Evolutionary conservation across 140 eudicot genomes (phyloP).

Genomic region (Senecio squalidus): DNA sequence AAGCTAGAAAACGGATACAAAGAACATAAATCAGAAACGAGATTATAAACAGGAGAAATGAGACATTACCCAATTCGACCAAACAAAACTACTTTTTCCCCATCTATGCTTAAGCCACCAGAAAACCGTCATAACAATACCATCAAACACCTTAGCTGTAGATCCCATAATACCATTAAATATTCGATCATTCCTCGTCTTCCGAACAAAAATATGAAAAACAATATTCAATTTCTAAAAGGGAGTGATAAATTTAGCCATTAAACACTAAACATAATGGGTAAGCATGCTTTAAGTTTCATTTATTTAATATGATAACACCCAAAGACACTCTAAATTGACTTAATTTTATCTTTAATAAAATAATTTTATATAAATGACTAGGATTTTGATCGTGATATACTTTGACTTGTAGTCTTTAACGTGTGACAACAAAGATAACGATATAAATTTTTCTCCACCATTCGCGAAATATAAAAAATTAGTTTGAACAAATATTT

Average conservation of each 20-base stretch:
- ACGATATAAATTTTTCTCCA: neutral
- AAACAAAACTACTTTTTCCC: too few species aligned
- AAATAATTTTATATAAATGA: neutral
- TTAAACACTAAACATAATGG: neutral
- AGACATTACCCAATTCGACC: too few species aligned
- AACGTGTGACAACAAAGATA: conserved; percentile 1
- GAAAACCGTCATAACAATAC: too few species aligned
- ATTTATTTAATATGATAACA: neutral
- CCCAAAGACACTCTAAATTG: conserved; percentile 1
- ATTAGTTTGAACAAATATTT: neutral
- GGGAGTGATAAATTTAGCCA: neutral
- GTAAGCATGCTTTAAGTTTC: conserved; percentile 18
- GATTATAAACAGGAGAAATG: too few species aligned
- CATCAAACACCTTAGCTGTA: too few species aligned
- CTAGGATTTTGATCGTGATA: conserved; percentile 6
- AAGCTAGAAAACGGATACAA: too few species aligned
- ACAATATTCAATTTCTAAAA: neutral
- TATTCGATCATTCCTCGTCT: too few species aligned
- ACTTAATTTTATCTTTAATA: neutral
- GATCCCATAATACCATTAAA: too few species aligned
- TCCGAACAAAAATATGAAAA: neutral
- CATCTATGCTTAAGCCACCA: too few species aligned
- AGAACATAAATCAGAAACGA: too few species aligned
- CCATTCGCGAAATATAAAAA: neutral
- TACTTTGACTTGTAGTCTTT: conserved; percentile 22